These are phyloP conservation scores for Ophiocordyceps camponoti-rufipedis DNA, from an alignment of 2,329 filamentous ascomycete genomes.

Conservation along the genomic window DNA sequence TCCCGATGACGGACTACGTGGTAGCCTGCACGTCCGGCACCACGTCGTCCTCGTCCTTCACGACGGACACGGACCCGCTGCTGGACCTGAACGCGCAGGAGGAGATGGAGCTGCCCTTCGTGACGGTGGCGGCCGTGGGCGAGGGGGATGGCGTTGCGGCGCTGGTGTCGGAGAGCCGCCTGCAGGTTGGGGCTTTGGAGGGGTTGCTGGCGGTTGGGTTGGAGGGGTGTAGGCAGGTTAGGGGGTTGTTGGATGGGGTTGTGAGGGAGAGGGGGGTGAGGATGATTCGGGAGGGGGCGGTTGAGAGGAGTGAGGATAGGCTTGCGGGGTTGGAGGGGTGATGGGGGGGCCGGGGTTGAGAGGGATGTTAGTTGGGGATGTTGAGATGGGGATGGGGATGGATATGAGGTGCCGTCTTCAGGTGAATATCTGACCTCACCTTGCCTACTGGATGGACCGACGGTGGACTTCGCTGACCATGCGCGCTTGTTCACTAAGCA, in stretches of 20 bases:
- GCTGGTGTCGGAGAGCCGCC: conserved; percentile 69
- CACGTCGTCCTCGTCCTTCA: conserved; percentile 45
- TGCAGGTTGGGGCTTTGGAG: conserved; percentile 69
- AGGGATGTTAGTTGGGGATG: too few relatives aligned
- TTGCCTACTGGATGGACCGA: neutral
- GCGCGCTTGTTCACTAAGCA: neutral
- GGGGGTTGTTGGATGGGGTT: conserved; percentile 62
- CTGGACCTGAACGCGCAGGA: conserved; percentile 65
- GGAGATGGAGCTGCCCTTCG: conserved; percentile 72
- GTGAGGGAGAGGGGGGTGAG: conserved; percentile 52
- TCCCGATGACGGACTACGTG: conserved; percentile 88
- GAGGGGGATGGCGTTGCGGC: conserved; percentile 58
- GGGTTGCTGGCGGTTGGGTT: conserved; percentile 85
- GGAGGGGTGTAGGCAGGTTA: conserved; percentile 77
- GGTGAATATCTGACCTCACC: too few relatives aligned
- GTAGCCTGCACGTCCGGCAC: conserved; percentile 76
- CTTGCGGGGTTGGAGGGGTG: conserved; percentile 30
- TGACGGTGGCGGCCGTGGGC: conserved; percentile 72
- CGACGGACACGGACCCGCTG: conserved; percentile 55
- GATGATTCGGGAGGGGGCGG: conserved; percentile 39
- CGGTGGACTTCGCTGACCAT: neutral
- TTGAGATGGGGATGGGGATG: too few relatives aligned
- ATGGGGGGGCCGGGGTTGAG: neutral
- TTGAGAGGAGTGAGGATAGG: conserved; percentile 28
- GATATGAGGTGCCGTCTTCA: too few relatives aligned